Percentiles rank a stretch among this genome's conserved stretches.
phyloP scores from a whole-genome alignment of 768 basidiomycete genomes.

The Tylopilus balloui region DNA sequence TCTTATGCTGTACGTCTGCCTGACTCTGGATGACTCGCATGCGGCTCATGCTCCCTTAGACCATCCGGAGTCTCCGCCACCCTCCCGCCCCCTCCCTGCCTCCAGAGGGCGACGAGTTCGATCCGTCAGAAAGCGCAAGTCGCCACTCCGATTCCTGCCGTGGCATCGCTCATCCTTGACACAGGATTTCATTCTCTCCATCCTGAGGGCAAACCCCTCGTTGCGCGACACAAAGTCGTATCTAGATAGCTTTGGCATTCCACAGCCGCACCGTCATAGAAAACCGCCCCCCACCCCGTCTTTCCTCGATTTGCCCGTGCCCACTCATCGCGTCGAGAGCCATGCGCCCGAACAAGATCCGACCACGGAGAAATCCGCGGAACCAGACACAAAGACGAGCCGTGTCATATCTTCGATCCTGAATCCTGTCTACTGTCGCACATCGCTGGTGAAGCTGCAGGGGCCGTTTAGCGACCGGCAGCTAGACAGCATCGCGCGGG shows the following conservation, averaged over 20 bases:
- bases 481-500: slow-evolving; percentile 88
- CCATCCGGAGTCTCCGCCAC: slow-evolving; percentile 29
- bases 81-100: slow-evolving; percentile 4
- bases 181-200: slow-evolving; percentile 95
- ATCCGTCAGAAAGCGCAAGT: slow-evolving; percentile 49
- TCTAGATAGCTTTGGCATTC: slow-evolving; percentile 83
- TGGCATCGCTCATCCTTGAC: slow-evolving; percentile 8
- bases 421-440: slow-evolving; percentile 79
- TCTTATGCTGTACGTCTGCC: slow-evolving; percentile 49
- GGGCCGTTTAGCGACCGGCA: slow-evolving; percentile 93
- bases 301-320: slow-evolving; percentile 26
- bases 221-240: slow-evolving; percentile 87
- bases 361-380: slow-evolving; percentile 27
- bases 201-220: slow-evolving; percentile 90
- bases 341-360: slow-evolving; percentile 3
- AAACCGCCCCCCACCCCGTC: slow-evolving; percentile 20
- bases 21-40: not conserved
- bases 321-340: slow-evolving; percentile 15
- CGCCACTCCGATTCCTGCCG: not conserved
- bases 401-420: slow-evolving; percentile 69
- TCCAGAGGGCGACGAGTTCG: slow-evolving; percentile 24
- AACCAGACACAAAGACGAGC: slow-evolving; percentile 36
- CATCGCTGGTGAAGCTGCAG: slow-evolving; percentile 94
- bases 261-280: slow-evolving; percentile 36
- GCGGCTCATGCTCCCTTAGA: slow-evolving; percentile 25